Base-by-base conservation (phyloP, 2,329 filamentous ascomycete species). In the Lachnellula hyalina region DNA sequence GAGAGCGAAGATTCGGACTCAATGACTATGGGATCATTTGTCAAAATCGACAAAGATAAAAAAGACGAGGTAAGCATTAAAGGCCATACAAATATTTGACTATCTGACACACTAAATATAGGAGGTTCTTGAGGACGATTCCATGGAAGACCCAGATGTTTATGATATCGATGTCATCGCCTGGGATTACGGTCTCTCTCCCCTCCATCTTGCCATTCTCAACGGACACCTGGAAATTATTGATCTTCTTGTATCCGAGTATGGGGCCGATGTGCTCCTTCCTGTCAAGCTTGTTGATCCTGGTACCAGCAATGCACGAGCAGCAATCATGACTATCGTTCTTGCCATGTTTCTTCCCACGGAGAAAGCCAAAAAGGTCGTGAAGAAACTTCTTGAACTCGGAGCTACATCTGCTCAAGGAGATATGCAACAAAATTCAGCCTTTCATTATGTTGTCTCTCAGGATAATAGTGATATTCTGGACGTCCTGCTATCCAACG, bases 171-270 rank as follows among this genome's bases (percentile, higher is more conserved):
- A 95, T 61, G 80, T 87, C 1, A 67, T 88, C n/a, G 83, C 89
- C 1, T 96, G 90, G 90, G 90, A 95, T 63, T 80, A 78, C 5
- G 83, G 85, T 4, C 82, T 84, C 54, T 87, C 86, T 12, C 83
- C 90, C 1, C 76, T 95, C 5, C 90, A 96, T 68, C 77, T 91
- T 28, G 90, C 90, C 7, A 90, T 95, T 57, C 69, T 89, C 1
- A 81, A 83, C 56, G 89, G 89, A 0, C 85, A 93, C 61, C 74
- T 80, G 25, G 79, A 86, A 4, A 80, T 84, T 11, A 87, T 93
- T 14, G 81, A 85, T 54, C 70, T 83, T 23, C 79, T 96, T 6
- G 86, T 88, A 51, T 76, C 84, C 45, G 79, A 85, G 58, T 94
- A 89, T 65, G 90, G 89, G 7, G 89, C 89, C 4, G 89, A 95